Evolutionary conservation across 495 filamentous ascomycete genomes (phyloP), one percentile per base, ranked within the genome.

Genomic region (Neurospora sp.): DNA sequence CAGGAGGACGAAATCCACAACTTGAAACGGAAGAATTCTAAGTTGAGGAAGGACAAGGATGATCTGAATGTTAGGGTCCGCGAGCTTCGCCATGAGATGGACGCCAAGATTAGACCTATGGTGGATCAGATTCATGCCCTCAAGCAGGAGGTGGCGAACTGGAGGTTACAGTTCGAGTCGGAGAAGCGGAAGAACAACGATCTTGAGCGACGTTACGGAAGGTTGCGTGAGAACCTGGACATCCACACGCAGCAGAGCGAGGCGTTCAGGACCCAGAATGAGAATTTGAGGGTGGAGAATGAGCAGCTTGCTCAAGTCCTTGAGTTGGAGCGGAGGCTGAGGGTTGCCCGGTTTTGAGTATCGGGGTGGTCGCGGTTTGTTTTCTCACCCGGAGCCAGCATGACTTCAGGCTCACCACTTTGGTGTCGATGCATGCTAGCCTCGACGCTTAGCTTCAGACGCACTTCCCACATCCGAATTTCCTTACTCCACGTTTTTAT

Each of bases 41-140:
- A 68, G 59, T 75, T 80, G 8, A 73, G 76, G 73, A 65, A 44
- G 16, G 76, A 78, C 44, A 78, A 76, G 70, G 73, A 74, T 3
- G 53, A 20, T 8, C 74, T 78, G 7, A 69, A 65, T 8, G 42
- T 7, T 31, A 42, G 70, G 4, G 45, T 74, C 45, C 69, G 76
- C 5, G 76, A 78, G 20, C 70, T 73, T 0, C 39, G 69, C 6
- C 74, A 75, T 39, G 40, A 70, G 48, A 42, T 71, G 59, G 74
- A 78, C 3, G 70, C 71, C 0, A 65, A 65, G 53, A 17, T 35
- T 1, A 65, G 27, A 14, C 27, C 22, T 2, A 35, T 73, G 31
- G 70, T 73, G 3, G 65, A 70, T 12, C 72, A 73, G 40, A 48
- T 73, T 53, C 16, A 65, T 27, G 37, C 61, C 7, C 68, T 78